Evolutionary conservation across 805 yeast species (phyloP).

Genomic region (Metschnikowia continentalis): DNA sequence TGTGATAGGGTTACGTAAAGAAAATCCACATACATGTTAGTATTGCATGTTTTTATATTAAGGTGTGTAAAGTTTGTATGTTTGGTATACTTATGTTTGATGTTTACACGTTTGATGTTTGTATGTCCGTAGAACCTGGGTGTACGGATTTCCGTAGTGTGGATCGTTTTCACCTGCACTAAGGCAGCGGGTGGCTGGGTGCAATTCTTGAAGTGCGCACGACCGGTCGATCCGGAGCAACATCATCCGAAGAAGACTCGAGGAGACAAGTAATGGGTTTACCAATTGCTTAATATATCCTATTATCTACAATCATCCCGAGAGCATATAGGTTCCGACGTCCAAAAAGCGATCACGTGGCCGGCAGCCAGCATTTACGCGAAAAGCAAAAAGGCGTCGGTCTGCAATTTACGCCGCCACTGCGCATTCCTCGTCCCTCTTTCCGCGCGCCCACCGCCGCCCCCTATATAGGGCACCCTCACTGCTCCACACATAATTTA

Average conservation of each 20-base stretch:
- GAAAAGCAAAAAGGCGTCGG: conserved; percentile 8
- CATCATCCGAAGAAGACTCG: background rate
- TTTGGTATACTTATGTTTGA: too few species aligned
- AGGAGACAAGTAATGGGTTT: background rate
- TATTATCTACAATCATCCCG: too few species aligned
- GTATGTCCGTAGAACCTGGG: background rate
- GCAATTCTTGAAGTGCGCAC: background rate
- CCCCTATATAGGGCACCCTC: conserved; percentile 20
- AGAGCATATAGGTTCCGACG: too few species aligned
- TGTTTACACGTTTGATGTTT: too few species aligned
- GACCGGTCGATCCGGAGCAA: background rate
- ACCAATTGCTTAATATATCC: too few species aligned
- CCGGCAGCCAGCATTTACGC: background rate
- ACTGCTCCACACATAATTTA: conserved; percentile 14
- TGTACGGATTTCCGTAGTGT: background rate
- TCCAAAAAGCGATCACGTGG: background rate
- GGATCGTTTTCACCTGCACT: background rate
- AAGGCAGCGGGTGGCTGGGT: background rate
- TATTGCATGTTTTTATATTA: too few species aligned
- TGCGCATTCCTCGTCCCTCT: conserved; percentile 16
- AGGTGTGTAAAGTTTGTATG: too few species aligned
- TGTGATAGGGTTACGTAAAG: too few species aligned
- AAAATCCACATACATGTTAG: too few species aligned
- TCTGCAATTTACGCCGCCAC: conserved; percentile 16
- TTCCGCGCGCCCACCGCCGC: conserved; percentile 16